Conservation (phyloP, 306 rosid species). For the Fragaria iinumae region DNA sequence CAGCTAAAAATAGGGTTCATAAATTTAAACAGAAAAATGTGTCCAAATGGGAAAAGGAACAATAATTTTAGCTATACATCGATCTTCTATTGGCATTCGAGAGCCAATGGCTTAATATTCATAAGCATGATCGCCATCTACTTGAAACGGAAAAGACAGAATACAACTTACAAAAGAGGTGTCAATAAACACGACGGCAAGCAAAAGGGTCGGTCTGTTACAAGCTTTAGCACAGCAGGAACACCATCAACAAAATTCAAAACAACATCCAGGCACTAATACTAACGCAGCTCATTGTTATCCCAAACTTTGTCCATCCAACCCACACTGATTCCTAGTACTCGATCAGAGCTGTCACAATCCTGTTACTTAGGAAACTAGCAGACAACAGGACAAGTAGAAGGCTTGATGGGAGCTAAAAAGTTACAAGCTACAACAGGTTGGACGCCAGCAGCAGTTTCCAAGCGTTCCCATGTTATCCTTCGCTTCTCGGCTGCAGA, state of each 20-base stretch:
- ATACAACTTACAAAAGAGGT: conserved; percentile 25
- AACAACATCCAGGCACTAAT: conserved; percentile 38
- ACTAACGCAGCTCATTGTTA: conserved; percentile 26
- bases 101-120: conserved; percentile 26
- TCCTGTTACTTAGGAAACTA: conserved; percentile 31
- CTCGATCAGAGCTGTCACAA: conserved; percentile 18
- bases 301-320: conserved; percentile 26
- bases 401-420: conserved; percentile 57
- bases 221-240: conserved; percentile 33
- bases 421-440: conserved; percentile 39
- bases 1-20: not conserved
- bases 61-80: conserved; percentile 17
- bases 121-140: conserved; percentile 16
- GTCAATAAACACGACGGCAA: conserved; percentile 31
- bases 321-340: conserved; percentile 31
- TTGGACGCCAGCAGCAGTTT: conserved; percentile 53
- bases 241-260: conserved; percentile 31
- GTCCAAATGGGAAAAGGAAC: not conserved
- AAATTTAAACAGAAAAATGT: not conserved
- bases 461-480: conserved; percentile 82
- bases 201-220: conserved; percentile 22
- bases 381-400: conserved; percentile 82
- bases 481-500: conserved; percentile 75
- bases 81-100: conserved; percentile 15
- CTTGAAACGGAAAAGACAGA: conserved; percentile 6